phyloP scores from a whole-genome alignment of 257 asterid species.

The Marsdenia floribunda region DNA sequence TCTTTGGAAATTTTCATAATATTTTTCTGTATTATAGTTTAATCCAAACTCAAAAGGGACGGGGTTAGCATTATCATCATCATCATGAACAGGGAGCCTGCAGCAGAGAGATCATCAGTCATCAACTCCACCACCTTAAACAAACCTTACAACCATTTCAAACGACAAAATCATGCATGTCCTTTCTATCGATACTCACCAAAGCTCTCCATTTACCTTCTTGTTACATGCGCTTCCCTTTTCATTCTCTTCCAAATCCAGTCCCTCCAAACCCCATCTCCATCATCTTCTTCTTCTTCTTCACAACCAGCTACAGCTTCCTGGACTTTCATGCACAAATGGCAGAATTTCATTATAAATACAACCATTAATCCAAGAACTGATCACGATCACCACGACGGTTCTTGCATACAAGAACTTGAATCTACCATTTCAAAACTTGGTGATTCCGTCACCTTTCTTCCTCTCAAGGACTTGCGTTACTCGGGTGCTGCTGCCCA shows the following conservation, averaged over 20 bases:
- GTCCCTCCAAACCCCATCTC: constrained; percentile 30
- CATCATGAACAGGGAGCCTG: constrained; percentile 4
- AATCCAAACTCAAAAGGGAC: background rate
- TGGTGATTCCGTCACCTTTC: constrained; percentile 46
- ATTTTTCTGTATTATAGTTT: background rate
- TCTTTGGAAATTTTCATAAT: background rate
- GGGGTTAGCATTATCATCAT: background rate
- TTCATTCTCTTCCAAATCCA: constrained; percentile 48
- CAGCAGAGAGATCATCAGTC: constrained; percentile 21
- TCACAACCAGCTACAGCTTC: constrained; percentile 8
- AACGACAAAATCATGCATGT: constrained; percentile 18
- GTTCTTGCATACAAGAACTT: constrained; percentile 20
- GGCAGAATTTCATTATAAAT: constrained; percentile 31
- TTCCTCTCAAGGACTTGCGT: constrained; percentile 62
- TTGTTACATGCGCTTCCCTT: constrained; percentile 30
- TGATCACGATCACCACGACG: no score
- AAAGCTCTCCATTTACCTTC: constrained; percentile 32
- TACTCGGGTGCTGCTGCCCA: constrained; percentile 34
- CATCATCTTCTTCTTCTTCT: background rate
- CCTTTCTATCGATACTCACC: constrained; percentile 24
- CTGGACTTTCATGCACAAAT: constrained; percentile 30
- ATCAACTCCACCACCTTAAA: constrained; percentile 7
- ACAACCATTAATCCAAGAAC: background rate
- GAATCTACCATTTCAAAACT: constrained; percentile 31
- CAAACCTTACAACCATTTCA: constrained; percentile 14